Evolutionary conservation across 75 land plant genomes (phyloP), one percentile per base, ranked within the genome.

Genomic region (Cupressus sempervirens): DNA sequence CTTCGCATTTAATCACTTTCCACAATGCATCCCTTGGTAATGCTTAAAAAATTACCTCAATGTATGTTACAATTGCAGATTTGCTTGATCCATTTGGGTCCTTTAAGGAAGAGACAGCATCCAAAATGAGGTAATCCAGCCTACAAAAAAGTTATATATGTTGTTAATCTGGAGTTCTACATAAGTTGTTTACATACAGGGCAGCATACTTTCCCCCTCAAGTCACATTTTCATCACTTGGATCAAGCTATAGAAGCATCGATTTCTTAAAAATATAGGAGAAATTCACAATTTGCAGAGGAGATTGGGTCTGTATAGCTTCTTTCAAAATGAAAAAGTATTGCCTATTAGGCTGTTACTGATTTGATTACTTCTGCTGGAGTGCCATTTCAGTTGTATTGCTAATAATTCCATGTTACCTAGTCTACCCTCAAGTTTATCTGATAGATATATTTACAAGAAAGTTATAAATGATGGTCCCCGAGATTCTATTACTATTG

Each of bases 41-140:
- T n/a, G 81, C 46, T 79, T 45, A 79, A 40, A 76, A 81, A 87
- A 68, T 26, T 52, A 96, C 98, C 96, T 96, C 94, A 76, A 96
- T 92, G 48, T 91, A 94, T 73, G 87, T 82, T 53, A 93, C 92
- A 84, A 96, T 92, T 56, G 92, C 83, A 53, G 96, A 93, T 84
- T 88, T 92, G 86, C 89, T 96, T 62, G 96, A 94, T 68, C 96
- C 98, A 89, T 89, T 86, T 18, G 96, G 91, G 73, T 96, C 94
- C 86, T 88, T 89, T 89, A 94, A 83, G 53, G 46, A 88, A n/a
- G 87, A 90, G 38, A 96, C 84, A 72, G 98, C 93, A 82, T 96
- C 96, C 56, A 92, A 48, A 75, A 94, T 93, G 65, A 96, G 87
- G 83, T 93, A 90, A 82, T 96, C 98, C 81, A 95, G 83, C 90